These are phyloP conservation scores for Aschersonia sp. DNA, from an alignment of 2,329 filamentous ascomycete genomes.

Conservation along the genomic window DNA sequence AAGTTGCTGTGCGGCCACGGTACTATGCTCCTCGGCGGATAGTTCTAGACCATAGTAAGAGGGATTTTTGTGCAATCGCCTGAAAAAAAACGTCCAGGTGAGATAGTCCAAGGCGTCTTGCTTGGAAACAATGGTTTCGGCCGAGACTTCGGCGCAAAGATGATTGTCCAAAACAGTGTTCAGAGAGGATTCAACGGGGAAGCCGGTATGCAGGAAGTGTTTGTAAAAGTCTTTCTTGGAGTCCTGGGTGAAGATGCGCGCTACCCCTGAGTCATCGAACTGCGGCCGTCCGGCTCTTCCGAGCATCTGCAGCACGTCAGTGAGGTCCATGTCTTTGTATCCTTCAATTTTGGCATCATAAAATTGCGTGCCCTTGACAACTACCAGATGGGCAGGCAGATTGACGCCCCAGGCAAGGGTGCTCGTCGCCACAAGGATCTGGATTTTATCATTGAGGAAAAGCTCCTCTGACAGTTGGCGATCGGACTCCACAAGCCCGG, in stretches of 20 bases:
- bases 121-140: constrained; percentile 83
- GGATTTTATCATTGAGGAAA: constrained; percentile 95
- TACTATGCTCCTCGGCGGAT: constrained; percentile 82
- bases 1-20: constrained; percentile 65
- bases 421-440: constrained; percentile 88
- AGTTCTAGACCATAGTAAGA: constrained; percentile 96
- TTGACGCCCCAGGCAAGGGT: constrained; percentile 98
- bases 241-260: constrained; percentile 93
- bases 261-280: constrained; percentile 91
- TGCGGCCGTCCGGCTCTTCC: constrained; percentile 90
- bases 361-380: constrained; percentile 96
- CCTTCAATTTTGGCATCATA: constrained; percentile 96
- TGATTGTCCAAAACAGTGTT: constrained; percentile 97
- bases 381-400: constrained; percentile 85
- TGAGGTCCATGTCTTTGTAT: constrained; percentile 98
- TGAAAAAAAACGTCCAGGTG: constrained; percentile 99
- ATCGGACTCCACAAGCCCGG: constrained; percentile 89
- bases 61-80: constrained; percentile 91
- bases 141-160: constrained; percentile 84
- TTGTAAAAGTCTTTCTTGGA: constrained; percentile 99
- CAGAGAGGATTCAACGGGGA: constrained; percentile 90
- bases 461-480: constrained; percentile 84
- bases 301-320: constrained; percentile 95
- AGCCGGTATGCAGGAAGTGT: constrained; percentile 95
- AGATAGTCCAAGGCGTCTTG: constrained; percentile 96